Evolutionary conservation across 2,329 filamentous ascomycete species (phyloP).

Genomic region (Aspergillus vadensis): DNA sequence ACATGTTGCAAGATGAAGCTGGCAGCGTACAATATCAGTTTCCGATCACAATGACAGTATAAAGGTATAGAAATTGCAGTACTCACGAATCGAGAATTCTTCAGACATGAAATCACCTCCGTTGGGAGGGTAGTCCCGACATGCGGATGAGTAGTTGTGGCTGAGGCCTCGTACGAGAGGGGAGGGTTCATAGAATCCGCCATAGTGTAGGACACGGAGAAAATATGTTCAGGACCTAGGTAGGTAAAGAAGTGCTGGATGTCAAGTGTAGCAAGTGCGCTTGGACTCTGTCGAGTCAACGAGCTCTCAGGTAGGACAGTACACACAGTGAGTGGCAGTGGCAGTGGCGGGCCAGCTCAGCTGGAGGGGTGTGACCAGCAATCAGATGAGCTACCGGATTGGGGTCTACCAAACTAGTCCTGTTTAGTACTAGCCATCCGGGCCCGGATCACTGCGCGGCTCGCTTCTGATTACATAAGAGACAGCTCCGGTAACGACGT

Average conservation of each 20-base stretch:
- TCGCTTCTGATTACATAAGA: slow-evolving; percentile 7
- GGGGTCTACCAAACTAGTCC: slow-evolving; percentile 3
- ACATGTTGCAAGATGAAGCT: slow-evolving; percentile 96
- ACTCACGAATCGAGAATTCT: slow-evolving; percentile 90
- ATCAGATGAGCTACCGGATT: not conserved
- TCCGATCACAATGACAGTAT: slow-evolving; percentile 10
- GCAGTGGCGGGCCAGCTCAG: not conserved
- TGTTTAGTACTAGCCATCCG: slow-evolving; percentile 1
- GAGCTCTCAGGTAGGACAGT: not conserved
- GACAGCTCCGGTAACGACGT: slow-evolving; percentile 7
- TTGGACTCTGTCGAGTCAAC: not conserved
- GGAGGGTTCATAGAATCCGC: slow-evolving; percentile 61
- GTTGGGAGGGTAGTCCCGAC: slow-evolving; percentile 70
- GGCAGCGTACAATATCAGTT: slow-evolving; percentile 16
- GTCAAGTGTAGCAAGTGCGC: not conserved
- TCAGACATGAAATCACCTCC: slow-evolving; percentile 86
- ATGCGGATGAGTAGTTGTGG: slow-evolving; percentile 71
- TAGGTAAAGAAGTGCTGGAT: not conserved
- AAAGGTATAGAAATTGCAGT: slow-evolving; percentile 14
- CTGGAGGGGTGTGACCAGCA: not conserved
- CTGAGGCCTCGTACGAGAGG: slow-evolving; percentile 74
- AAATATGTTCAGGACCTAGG: not conserved
- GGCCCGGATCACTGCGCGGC: slow-evolving; percentile 13
- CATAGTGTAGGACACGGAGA: slow-evolving; percentile 33
- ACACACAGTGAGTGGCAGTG: not conserved